Base-by-base conservation (phyloP, 2,329 filamentous ascomycete species). In the Sordariomycetes sp. region DNA sequence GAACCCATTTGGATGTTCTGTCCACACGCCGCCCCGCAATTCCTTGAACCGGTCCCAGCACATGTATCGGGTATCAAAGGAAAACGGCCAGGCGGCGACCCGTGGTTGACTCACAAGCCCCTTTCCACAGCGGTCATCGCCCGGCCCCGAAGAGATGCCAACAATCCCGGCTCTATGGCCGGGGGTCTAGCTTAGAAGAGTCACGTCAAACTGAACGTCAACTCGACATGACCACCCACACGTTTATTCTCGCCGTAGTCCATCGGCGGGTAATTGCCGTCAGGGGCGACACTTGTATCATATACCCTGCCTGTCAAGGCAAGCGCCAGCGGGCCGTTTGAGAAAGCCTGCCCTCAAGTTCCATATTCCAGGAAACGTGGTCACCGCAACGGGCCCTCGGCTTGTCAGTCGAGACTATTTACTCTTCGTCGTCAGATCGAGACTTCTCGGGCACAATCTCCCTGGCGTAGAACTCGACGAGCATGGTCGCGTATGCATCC, bases 401-500 rank as follows among this genome's bases (percentile, higher is more conserved):
- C 22, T 50, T 22, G 45, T 13, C 24, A 8, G 28, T 34, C 25
- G 12, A 34, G 52, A 50, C n/a, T 3, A 50, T 24, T 22, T 56
- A 56, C 54, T 56, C 54, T 12, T 10, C 28, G 22, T 34, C 42
- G 25, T 54, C 52, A 12, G 45, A 50, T 20, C 45, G 45, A 6
- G 45, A 20, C 45, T 50, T 50, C n/a, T 22, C 45, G 45, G 45
- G 22, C 10, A 96, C 81, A 17, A 96, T 86, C 69, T 99, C 94
- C 57, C 92, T 80, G 0, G 90, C 92, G 66, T 97, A 99, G 66
- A 97, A 99, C 66, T 97, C 92, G 17, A 99, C 94, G 13, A 99
- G 77, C 92, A 97, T 97, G 1, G 94, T 99, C 5, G 90, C 94
- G 65, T 99, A 99, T 0, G 90, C 90, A 70, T 99, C 94, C 59